phyloP scores from a whole-genome alignment of 1,284 basidiomycete genomes.

The Cryptococcus wingfieldii region DNA sequence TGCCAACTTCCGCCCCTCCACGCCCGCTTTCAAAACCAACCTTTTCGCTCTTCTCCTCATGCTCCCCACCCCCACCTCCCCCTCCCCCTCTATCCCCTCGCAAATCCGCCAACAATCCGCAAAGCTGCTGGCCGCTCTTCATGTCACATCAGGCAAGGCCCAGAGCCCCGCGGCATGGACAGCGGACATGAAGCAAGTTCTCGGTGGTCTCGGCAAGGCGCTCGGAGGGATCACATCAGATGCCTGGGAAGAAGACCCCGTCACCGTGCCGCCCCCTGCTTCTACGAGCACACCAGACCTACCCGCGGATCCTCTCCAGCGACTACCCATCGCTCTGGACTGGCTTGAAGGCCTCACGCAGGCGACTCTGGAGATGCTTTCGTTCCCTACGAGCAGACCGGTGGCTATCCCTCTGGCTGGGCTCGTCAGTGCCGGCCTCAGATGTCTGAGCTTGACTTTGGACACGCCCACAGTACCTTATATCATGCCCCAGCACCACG shows the following conservation, averaged over 20 bases:
- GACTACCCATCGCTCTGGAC: constrained; percentile 20
- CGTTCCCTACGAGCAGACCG: constrained; percentile 60
- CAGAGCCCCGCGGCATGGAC: constrained; percentile 35
- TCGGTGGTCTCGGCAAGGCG: constrained; percentile 29
- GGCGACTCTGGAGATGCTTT: constrained; percentile 26
- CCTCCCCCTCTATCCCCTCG: constrained; percentile 9
- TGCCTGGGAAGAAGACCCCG: constrained; percentile 34
- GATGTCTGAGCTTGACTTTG: constrained; percentile 56
- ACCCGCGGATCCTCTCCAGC: constrained; percentile 23
- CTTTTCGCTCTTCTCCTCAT: constrained; percentile 30
- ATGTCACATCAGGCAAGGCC: constrained; percentile 42
- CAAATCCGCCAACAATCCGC: constrained; percentile 20
- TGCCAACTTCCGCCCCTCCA: constrained; percentile 38
- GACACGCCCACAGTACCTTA: constrained; percentile 52
- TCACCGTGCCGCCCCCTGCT: neutral
- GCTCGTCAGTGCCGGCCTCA: constrained; percentile 42
- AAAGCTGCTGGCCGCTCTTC: constrained; percentile 30
- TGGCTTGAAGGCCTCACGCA: constrained; percentile 35
- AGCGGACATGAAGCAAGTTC: constrained; percentile 29
- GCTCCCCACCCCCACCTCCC: constrained; percentile 11
- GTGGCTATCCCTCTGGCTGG: constrained; percentile 68
- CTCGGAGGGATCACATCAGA: constrained; percentile 27
- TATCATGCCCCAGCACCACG: constrained; percentile 40
- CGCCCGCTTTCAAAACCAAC: constrained; percentile 22
- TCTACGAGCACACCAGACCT: constrained; percentile 13